Evolutionary conservation across 345 rosid genomes (phyloP).

Genomic region (Eucalyptus curtisii): DNA sequence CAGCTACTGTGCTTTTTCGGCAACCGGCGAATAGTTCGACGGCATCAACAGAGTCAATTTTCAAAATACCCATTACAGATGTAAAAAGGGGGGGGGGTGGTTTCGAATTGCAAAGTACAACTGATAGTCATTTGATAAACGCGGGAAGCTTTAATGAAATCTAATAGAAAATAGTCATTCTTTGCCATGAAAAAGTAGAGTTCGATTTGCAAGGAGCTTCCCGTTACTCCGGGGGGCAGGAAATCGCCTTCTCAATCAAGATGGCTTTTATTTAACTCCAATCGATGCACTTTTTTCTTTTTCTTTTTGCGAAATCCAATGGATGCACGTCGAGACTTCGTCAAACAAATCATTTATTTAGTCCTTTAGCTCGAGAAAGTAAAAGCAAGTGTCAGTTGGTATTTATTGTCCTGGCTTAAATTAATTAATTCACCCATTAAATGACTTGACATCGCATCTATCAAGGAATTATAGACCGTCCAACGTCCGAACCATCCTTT

Average conservation of each 20-base stretch:
- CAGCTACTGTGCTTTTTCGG: background rate
- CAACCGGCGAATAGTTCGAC: background rate
- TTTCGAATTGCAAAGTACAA: background rate
- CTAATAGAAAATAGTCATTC: background rate
- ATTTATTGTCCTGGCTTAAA: background rate
- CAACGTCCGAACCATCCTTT: background rate
- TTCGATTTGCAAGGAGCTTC: background rate
- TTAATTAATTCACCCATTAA: background rate
- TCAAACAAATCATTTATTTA: background rate
- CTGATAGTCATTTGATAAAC: background rate
- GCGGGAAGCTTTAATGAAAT: background rate
- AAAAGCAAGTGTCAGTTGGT: background rate
- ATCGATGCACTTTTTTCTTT: background rate
- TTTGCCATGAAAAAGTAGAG: background rate
- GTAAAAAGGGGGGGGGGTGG: fast-evolving
- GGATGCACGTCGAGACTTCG: background rate
- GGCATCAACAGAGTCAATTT: background rate
- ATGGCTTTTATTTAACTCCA: background rate
- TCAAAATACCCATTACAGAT: background rate
- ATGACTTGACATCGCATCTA: background rate
- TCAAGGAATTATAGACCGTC: background rate
- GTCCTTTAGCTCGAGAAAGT: background rate
- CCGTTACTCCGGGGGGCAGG: background rate
- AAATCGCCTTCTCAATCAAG: background rate
- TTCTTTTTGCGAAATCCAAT: background rate